Evolutionary conservation across 2,329 filamentous ascomycete species (phyloP), one percentile per base, ranked within the genome.

Genomic region (Fusarium irregulare): DNA sequence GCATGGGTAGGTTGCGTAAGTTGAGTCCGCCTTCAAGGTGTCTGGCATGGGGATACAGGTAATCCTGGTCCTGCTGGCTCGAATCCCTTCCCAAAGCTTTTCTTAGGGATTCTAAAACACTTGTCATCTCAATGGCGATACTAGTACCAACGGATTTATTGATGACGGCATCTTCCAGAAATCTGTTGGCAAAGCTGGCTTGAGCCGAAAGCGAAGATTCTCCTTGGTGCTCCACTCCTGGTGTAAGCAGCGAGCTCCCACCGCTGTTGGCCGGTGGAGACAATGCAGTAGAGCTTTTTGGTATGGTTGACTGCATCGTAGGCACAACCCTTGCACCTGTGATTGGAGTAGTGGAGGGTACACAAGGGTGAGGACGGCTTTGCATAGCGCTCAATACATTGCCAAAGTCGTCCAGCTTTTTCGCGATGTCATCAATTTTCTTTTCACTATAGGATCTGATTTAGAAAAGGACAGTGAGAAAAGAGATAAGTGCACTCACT

Each of bases 201-300:
- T 84, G 82, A 1, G 82, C 83, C 4, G 81, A 77, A 32, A 84
- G 66, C 1, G 82, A 84, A 1, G 81, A 83, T 60, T 81, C 80
- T 9, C 82, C 82, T 49, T 84, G 49, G 28, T 53, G 49, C n/a
- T 53, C 49, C 9, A 53, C 18, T 3, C 37, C 27, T 4, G 49
- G 49, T 21, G 49, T 53, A 21, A 53, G 34, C 0, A 53, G n/a
- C 20, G 25, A 23, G 10, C 37, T 53, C 3, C 49, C 23, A 18
- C 7, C 21, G 13, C 9, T 2, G 2, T 20, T 30, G 7, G 37
- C 10, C 81, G 20, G 83, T 70, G 76, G 25, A 79, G 70, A 25
- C 76, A 73, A 32, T 76, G 70, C n/a, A 78, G 71, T 8, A 78
- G 9, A 11, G 34, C 62, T 14, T 68, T 56, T 25, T 76, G 34